Evolutionary conservation across 176 grass and related monocot genomes (phyloP).

Genomic region (Oryza longistaminata): DNA sequence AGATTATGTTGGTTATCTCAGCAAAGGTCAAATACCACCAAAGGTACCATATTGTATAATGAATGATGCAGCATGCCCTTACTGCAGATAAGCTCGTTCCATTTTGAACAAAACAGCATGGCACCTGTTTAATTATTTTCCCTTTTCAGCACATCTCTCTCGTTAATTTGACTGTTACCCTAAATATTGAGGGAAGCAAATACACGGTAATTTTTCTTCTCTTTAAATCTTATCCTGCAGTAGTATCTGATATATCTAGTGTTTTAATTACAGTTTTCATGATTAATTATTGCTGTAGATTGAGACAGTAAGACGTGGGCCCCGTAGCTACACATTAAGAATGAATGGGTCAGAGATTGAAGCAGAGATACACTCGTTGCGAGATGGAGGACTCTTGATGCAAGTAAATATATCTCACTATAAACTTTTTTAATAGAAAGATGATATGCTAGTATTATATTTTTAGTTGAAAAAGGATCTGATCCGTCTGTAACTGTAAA

Average conservation of each 20-base stretch:
- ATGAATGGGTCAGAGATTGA: conserved; percentile 90
- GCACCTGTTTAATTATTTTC: conserved; percentile 36
- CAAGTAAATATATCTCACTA: conserved; percentile 62
- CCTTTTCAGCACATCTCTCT: conserved; percentile 94
- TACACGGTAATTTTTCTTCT: conserved; percentile 72
- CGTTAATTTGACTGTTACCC: conserved; percentile 87
- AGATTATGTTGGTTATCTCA: conserved; percentile 95
- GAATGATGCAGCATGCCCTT: conserved; percentile 28
- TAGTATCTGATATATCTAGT: conserved; percentile 11
- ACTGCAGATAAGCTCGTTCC: conserved; percentile 18
- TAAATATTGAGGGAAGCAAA: conserved; percentile 99
- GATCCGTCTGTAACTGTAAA: conserved; percentile 32
- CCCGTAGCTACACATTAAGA: conserved; percentile 89
- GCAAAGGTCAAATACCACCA: conserved; percentile 98
- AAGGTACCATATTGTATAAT: conserved; percentile 61
- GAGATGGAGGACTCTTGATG: conserved; percentile 97
- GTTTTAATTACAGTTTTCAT: conserved; percentile 34
- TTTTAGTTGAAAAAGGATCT: neutral
- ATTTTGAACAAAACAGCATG: conserved; percentile 20
- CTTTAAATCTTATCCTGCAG: conserved; percentile 28
- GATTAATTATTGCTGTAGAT: conserved; percentile 53
- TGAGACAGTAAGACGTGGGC: conserved; percentile 81
- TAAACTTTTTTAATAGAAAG: neutral
- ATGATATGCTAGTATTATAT: neutral
- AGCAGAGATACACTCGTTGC: conserved; percentile 89